These are phyloP conservation scores for Pyracantha coccinea DNA, from an alignment of 331 rosid genomes.

Conservation along the genomic window DNA sequence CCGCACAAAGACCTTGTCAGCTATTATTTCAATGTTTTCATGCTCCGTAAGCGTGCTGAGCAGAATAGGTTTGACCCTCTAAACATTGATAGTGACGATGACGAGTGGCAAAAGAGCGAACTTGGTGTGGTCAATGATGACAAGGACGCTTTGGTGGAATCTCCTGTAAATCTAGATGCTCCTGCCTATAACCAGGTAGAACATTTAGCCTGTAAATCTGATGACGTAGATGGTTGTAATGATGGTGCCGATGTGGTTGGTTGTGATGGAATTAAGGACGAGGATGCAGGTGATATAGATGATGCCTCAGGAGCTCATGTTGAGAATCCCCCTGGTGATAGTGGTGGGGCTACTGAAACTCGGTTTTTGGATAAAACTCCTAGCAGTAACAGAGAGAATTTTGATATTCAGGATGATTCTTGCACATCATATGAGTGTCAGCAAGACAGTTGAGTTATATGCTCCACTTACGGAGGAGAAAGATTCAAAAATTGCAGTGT, in stretches of 20 bases:
- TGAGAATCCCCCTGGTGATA: slow-evolving; percentile 8
- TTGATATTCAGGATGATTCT: slow-evolving; percentile 26
- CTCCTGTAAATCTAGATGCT: slow-evolving; percentile 17
- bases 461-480: background rate
- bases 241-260: background rate
- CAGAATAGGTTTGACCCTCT: slow-evolving; percentile 26
- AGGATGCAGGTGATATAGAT: slow-evolving; percentile 22
- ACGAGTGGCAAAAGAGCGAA: slow-evolving; percentile 27
- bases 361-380: slow-evolving; percentile 3
- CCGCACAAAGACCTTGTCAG: slow-evolving; percentile 21
- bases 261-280: slow-evolving; percentile 11
- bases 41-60: slow-evolving; percentile 26
- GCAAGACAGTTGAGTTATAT: background rate
- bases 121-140: slow-evolving; percentile 2
- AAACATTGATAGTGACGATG: slow-evolving; percentile 30
- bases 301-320: slow-evolving; percentile 6
- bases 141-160: slow-evolving; percentile 19
- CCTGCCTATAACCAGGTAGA: slow-evolving; percentile 9
- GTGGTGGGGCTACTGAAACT: background rate
- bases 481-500: background rate
- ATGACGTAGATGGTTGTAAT: slow-evolving; percentile 9
- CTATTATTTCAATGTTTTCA: slow-evolving; percentile 34
- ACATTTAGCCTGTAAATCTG: background rate
- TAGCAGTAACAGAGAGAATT: background rate
- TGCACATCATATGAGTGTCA: slow-evolving; percentile 23